Conservation (phyloP, 176 grass and related monocot genomes). For the Coix lacrymajobi region DNA sequence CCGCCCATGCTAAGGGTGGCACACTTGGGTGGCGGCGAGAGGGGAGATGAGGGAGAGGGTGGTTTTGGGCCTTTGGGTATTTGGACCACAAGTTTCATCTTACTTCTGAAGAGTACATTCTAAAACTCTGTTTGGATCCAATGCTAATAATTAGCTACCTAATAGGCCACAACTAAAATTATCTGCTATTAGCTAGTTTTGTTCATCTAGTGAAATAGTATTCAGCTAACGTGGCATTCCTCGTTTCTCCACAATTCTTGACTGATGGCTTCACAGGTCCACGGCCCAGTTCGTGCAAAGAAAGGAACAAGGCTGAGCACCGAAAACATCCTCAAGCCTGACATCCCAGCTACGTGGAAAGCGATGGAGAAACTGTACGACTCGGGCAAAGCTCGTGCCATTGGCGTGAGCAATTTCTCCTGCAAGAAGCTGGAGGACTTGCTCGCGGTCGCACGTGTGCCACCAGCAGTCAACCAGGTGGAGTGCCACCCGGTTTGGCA, state of each 20-base stretch:
- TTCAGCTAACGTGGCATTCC: too few relatives aligned
- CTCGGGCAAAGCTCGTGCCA: constrained; percentile 32
- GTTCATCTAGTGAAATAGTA: too few relatives aligned
- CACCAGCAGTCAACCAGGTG: constrained; percentile 42
- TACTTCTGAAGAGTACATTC: too few relatives aligned
- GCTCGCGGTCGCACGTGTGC: constrained; percentile 16
- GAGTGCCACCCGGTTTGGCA: constrained; percentile 53
- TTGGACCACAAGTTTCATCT: too few relatives aligned
- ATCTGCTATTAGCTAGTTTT: too few relatives aligned
- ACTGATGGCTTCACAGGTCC: constrained; percentile 20
- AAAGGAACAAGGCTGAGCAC: constrained; percentile 28
- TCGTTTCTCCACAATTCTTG: background rate
- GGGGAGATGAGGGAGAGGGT: too few relatives aligned
- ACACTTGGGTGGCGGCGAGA: too few relatives aligned
- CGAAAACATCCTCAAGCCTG: constrained; percentile 29
- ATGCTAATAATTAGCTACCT: too few relatives aligned
- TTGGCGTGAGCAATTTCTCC: constrained; percentile 46
- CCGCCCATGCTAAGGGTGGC: too few relatives aligned
- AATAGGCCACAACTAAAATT: too few relatives aligned
- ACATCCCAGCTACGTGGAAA: constrained; percentile 42
- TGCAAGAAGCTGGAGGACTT: constrained; percentile 37
- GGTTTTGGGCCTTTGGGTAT: too few relatives aligned
- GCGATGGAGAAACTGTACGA: constrained; percentile 39
- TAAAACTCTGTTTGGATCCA: too few relatives aligned
- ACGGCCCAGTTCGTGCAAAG: constrained; percentile 29